A percentile compares a stretch with the other conserved stretches of the same genome.
Conservation (phyloP, 768 basidiomycete genomes). For the Macrolepiota dolichaula region DNA sequence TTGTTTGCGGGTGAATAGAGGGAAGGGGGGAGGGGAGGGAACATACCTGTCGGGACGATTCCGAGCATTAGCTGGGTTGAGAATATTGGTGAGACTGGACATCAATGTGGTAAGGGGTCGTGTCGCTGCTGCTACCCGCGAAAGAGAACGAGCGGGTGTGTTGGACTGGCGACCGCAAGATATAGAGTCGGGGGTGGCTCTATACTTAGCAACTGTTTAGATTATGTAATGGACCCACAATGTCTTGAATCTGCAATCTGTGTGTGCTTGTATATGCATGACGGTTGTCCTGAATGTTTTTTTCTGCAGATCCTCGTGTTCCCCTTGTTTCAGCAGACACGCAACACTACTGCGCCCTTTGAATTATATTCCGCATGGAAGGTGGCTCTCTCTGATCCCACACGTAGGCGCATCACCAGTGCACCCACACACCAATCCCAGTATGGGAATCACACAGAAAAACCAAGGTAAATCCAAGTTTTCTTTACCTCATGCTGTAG, state of each 20-base stretch:
- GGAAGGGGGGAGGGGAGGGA: constrained; percentile 8
- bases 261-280: constrained; percentile 11
- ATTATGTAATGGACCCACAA: constrained; percentile 14
- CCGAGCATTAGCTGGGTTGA: constrained; percentile 49
- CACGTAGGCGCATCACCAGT: background rate
- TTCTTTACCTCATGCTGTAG: background rate
- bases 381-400: background rate
- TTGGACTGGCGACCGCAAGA: constrained; percentile 9
- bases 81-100: constrained; percentile 53
- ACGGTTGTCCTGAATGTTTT: constrained; percentile 5
- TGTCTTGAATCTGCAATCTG: constrained; percentile 7
- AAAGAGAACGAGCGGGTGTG: constrained; percentile 13
- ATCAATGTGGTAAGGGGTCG: constrained; percentile 27
- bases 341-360: background rate
- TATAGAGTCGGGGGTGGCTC: constrained; percentile 6
- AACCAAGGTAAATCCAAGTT: constrained; percentile 1
- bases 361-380: background rate
- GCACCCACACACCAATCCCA: background rate
- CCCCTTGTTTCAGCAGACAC: background rate
- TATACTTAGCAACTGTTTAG: constrained; percentile 10
- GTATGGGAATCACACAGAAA: background rate
- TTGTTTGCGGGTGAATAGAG: constrained; percentile 16
- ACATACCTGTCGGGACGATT: constrained; percentile 41
- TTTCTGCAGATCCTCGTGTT: constrained; percentile 3
- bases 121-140: constrained; percentile 21